Evolutionary conservation across 177 flowering plant genomes (phyloP), one percentile per base, ranked within the genome.

Genomic region (Vitis hybrid): DNA sequence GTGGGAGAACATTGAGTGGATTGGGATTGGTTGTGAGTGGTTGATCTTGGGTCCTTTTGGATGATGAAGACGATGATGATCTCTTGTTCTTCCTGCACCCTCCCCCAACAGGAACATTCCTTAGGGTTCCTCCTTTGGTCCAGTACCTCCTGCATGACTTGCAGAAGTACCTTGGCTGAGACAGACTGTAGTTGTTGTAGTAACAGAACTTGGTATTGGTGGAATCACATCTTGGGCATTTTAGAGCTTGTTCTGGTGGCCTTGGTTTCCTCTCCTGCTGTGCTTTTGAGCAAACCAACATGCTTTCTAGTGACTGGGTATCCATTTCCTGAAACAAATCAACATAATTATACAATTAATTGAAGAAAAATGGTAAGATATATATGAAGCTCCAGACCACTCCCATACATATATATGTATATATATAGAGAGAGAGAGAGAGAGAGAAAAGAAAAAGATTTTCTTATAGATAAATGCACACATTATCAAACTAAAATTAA

Each of bases 111-210:
- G 98, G 98, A 56, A 94, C 91, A 73, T 94, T 94, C 51, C 98
- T 78, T 33, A 93, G 73, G 0, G 97, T 86, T 16, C 98, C 98
- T 2, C 98, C 98, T 78, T 91, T 86, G 48, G 98, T 93, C 98
- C 98, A 93, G 63, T 93, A 91, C 85, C 98, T 84, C 62, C 97
- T 78, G 75, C 98, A 93, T 5, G 86, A 81, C 74, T 92, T 94
- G 87, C 98, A 94, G 69, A 92, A 94, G 81, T 94, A 90, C 66
- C 98, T 81, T 31, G 98, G 98, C 78, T 94, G 98, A 51, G 97
- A 72, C 68, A 89, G 90, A 60, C 92, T 89, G 85, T 93, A 93
- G 82, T 93, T 93, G 89, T 93, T 93, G 90, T 93, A 93, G 90
- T 93, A 93, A 67, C 98, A 93, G 70, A 93, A 93, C 65, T 93